Base-by-base conservation (phyloP, 2,329 filamentous ascomycete genomes). In the Trichophyton rubrum region DNA sequence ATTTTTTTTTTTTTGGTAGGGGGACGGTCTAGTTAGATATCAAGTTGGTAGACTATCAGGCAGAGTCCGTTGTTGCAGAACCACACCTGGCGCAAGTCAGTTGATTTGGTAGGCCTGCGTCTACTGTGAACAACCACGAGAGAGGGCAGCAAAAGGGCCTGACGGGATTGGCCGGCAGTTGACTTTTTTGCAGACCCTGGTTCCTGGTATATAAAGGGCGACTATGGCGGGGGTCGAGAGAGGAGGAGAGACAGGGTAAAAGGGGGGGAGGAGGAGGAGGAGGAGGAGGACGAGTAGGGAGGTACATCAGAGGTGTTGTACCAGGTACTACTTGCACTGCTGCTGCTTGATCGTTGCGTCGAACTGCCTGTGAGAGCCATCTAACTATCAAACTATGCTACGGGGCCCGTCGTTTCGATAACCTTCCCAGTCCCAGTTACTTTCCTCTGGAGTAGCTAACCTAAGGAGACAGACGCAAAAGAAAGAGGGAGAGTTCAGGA, bases 161-260 rank as follows among this genome's bases (percentile, higher is more conserved):
- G 43, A 47, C 43, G 43, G 43, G 43, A 47, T 47, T 47, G n/a
- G 43, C 11, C 43, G 17, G 20, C 9, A 20, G 17, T 47, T 47
- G 17, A 22, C 17, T 47, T 47, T 47, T 13, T 7, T 22, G 20
- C 17, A 47, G 33, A 22, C 20, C 43, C 43, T 47, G 43, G 43
- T 47, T 47, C 43, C 43, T 47, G 43, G 43, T 47, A 24, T 47
- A 17, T 35, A 55, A 62, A 60, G 62, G 62, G 51, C 35, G 60
- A 60, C 45, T 59, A 61, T 56, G 57, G 62, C 62, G 61, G 59
- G 35, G 59, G 15, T n/a, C 6, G 64, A 63, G 56, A 64, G 57
- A 63, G 61, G 61, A 59, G 64, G 59, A 60, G 60, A 56, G 56
- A 43, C 53, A 62, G 68, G 51, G 58, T 24, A 47, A 56, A 27